Conservation (phyloP, 306 rosid species). For the Medicago lupulina region DNA sequence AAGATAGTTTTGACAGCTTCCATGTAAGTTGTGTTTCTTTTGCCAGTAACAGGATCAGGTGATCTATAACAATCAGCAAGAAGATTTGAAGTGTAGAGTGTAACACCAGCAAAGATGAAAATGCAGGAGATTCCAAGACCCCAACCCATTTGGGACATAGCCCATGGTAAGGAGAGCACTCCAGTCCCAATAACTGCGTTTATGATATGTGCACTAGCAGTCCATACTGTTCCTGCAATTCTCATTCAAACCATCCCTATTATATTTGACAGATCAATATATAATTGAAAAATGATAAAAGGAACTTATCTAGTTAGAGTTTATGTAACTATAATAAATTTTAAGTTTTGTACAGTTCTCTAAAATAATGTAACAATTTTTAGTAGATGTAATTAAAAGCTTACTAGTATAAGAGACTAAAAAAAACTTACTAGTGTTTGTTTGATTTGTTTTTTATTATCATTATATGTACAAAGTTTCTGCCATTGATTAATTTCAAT, state of each 20-base stretch:
- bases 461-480: too few species aligned
- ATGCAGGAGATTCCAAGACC: conserved; percentile 28
- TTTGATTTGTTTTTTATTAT: too few species aligned
- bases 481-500: too few species aligned
- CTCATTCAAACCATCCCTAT: not conserved
- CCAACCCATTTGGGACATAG: conserved; percentile 53
- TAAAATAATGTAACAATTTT: too few species aligned
- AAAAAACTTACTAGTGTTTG: too few species aligned
- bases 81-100: conserved; percentile 47
- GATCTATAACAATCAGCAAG: conserved; percentile 56
- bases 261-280: too few species aligned
- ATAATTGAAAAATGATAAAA: too few species aligned
- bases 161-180: conserved; percentile 51
- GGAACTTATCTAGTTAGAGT: too few species aligned
- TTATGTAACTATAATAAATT: too few species aligned
- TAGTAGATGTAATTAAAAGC: too few species aligned
- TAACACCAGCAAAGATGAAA: conserved; percentile 39
- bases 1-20: conserved; percentile 46
- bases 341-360: too few species aligned
- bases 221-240: conserved; percentile 45
- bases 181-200: conserved; percentile 54
- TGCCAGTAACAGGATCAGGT: conserved; percentile 45
- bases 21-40: conserved; percentile 52
- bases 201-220: conserved; percentile 51
- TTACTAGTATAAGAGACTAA: too few species aligned